phyloP scores from a whole-genome alignment of 345 rosid species.

The Orychophragmus violaceus region DNA sequence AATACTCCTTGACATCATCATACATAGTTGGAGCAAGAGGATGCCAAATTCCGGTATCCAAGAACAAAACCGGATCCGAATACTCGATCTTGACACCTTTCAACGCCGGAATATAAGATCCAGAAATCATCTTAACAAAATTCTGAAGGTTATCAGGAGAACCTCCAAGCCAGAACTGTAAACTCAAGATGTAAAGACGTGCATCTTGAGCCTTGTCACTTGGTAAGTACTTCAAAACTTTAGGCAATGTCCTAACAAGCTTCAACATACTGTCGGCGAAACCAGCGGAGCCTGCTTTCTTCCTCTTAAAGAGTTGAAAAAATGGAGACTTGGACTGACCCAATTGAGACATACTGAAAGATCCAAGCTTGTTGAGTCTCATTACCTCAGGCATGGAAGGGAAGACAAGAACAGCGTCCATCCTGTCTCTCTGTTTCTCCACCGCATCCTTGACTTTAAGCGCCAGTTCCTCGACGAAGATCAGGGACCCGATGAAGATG shows the following conservation, averaged over 20 bases:
- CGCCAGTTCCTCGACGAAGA: slow-evolving; percentile 93
- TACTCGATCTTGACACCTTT: slow-evolving; percentile 70
- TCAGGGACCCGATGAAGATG: slow-evolving; percentile 87
- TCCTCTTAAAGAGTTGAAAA: slow-evolving; percentile 86
- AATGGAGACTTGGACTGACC: slow-evolving; percentile 95
- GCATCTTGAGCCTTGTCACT: slow-evolving; percentile 99
- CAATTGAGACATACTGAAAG: slow-evolving; percentile 94
- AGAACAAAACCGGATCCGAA: slow-evolving; percentile 83
- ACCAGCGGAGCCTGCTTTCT: slow-evolving; percentile 81
- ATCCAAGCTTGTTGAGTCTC: slow-evolving; percentile 95
- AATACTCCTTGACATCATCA: slow-evolving; percentile 91
- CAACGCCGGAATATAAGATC: slow-evolving; percentile 82
- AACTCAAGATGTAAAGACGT: slow-evolving; percentile 87
- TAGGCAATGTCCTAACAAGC: slow-evolving; percentile 89
- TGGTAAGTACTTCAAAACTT: slow-evolving; percentile 94
- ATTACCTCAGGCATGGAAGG: slow-evolving; percentile 99
- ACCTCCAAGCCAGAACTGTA: slow-evolving; percentile 99
- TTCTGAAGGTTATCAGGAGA: slow-evolving; percentile 93
- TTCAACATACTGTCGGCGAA: slow-evolving; percentile 96
- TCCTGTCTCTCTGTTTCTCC: slow-evolving; percentile 91
- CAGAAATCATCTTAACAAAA: slow-evolving; percentile 88
- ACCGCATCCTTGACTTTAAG: slow-evolving; percentile 81
- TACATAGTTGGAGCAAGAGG: slow-evolving; percentile 94
- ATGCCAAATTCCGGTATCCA: slow-evolving; percentile 95
- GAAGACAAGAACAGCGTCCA: slow-evolving; percentile 94